Evolutionary conservation across 192 early-diverging fungal species (phyloP), one percentile per base, ranked within the genome.

Genomic region (Diversispora epigaea): DNA sequence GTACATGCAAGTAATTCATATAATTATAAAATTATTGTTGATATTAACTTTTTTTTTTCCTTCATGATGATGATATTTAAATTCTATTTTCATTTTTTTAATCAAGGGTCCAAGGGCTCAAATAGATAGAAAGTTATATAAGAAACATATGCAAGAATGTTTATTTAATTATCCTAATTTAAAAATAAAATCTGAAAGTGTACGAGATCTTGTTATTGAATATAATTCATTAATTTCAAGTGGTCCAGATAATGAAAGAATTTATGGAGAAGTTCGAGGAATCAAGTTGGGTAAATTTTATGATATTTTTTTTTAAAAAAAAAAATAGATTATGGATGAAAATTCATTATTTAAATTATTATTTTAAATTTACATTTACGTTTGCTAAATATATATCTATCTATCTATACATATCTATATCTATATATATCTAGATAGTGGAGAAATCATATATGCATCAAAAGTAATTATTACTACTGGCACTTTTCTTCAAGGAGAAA

Each of bases 391-490:
- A 32, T 25, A 44, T 44, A 58, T 58, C 3, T 22, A 9, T n/a
- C n/a, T n/a, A n/a, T n/a, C 17, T 43, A n/a, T 32, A 32, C 2
- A 39, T 55, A 3, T 19, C 7, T 74, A 89, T n/a, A n/a, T n/a
- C 17, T 43, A n/a, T 32, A 32, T 32, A 39, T 55, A 3, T 19
- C 7, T 74, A 89, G 88, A 87, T 47, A 80, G 81, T 39, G 89
- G 91, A 17, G 88, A 92, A 54, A 79, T 85, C 4, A 88, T 94
- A 40, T 83, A 82, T 55, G 82, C 91, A 5, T 83, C 85, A n/a
- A 90, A 88, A 55, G 89, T 94, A 3, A 81, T 94, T 3, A 90
- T 94, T 39, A 92, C 91, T 6, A 94, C 93, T 4, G 93, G 93
- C 44, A 94, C 92, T 17, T 94, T 94, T 74, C 80, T 94, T 41